Base-by-base conservation (phyloP, 495 filamentous ascomycete species). In the Neurospora africana region DNA sequence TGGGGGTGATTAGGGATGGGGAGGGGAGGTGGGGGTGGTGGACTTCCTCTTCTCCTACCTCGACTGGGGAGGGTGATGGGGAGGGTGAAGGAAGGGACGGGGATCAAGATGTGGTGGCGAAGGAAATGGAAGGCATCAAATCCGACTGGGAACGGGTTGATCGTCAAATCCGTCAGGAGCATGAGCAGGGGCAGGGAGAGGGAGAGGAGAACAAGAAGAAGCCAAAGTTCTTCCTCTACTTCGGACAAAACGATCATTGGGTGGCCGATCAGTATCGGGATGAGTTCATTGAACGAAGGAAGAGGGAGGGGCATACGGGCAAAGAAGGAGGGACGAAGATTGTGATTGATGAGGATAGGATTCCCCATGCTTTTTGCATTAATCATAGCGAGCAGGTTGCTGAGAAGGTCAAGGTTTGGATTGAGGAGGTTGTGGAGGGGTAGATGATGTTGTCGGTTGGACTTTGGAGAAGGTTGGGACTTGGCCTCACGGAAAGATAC, bases 321-420 rank as follows among this genome's bases (percentile, higher is more conserved):
- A 78, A 82, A 40, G 77, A 78, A 33, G 68, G 71, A 38, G n/a
- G 89, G 71, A 89, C 91, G 15, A 83, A 76, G 72, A 90, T 96
- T 86, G 76, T 91, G 70, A 85, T 97, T 75, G 92, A 93, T 78
- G 87, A 93, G 74, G 85, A 87, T 33, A 86, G 87, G 0, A 81
- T 94, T 73, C 91, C 91, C 41, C 94, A 97, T 86, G 91, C 86
- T 0, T 97, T 97, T 81, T 94, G 91, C 79, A 86, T 95, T 69
- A 88, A 84, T 40, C 86, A 92, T 78, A 90, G 86, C 74, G 88
- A 89, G 69, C 73, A 78, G n/a, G 86, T 92, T 75, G 90, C 92
- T 15, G 83, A 86, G 75, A 93, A 91, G 78, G 89, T 90, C 21
- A 83, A 80, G 47, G 74, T 41, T 13, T 93, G 90, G 87, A 81